Base-by-base conservation (phyloP, 148 eudicot species). In the Diospyros kaki region DNA sequence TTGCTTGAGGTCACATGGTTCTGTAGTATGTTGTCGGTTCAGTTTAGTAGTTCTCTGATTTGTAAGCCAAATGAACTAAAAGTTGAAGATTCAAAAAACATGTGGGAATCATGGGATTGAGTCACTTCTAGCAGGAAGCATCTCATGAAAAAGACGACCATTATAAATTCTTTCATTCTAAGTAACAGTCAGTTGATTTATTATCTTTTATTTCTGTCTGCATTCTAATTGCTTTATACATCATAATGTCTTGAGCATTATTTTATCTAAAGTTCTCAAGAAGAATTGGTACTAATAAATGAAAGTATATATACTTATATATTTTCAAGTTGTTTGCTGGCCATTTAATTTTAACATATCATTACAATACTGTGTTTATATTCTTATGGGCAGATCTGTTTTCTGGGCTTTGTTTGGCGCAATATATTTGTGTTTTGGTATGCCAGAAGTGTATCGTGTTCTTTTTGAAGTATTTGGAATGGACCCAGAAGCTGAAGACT, bases 391-490 rank as follows among this genome's bases (percentile, higher is more conserved):
- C 91, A 95, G 98, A 84, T 92, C 97, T 73, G 97, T 95, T 44
- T 90, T 95, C 64, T 88, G 90, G 93, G 98, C 97, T 73, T 79
- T 95, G 83, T 92, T 95, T 88, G 98, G 98, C 52, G 96, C 98
- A 64, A 95, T 95, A 81, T 95, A 92, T 79, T 69, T 95, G 84
- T 95, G 98, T 83, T 95, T 84, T 75, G 98, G 97, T 43, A 85
- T 95, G 97, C 98, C 98, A 41, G 98, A 95, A 83, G 97, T 95
- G 56, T 95, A 92, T 76, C 94, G 98, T 61, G 97, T 95, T 77
- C 96, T 95, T 66, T 95, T 95, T 84, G 98, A 95, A 86, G 98
- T 95, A 64, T 95, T 95, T 87, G 98, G 96, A 56, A 81, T 95
- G 90, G 98, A 95, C 69, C 96, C 93, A 10, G 98, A 95, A 61